These are phyloP conservation scores for Basipetospora chlamydospora DNA, from an alignment of 2,329 filamentous ascomycete genomes.

Conservation along the genomic window DNA sequence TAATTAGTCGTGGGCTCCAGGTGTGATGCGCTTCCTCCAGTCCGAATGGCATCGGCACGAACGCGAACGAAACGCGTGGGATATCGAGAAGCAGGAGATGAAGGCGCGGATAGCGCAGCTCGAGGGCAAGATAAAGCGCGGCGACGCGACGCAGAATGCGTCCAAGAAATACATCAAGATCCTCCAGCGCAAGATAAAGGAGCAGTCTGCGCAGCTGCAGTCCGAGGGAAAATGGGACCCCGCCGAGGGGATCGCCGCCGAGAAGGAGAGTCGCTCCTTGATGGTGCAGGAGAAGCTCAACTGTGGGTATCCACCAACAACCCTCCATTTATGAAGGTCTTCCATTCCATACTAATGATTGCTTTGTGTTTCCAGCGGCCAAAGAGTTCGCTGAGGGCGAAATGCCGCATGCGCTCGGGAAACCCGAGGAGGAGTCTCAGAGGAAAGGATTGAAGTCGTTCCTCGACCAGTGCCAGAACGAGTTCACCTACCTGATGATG, in stretches of 20 bases:
- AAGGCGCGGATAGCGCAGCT: conserved; percentile 90
- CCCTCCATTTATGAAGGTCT: background rate
- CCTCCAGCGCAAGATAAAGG: conserved; percentile 75
- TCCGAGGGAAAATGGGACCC: conserved; percentile 28
- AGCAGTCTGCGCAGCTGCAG: conserved; percentile 61
- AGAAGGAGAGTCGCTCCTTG: conserved; percentile 33
- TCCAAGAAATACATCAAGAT: conserved; percentile 82
- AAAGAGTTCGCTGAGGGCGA: conserved; percentile 5
- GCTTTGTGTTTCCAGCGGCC: background rate
- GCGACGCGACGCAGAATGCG: conserved; percentile 77
- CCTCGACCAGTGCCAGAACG: conserved; percentile 48
- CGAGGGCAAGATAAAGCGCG: conserved; percentile 76
- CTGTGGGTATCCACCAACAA: conserved; percentile 21
- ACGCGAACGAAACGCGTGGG: conserved; percentile 94
- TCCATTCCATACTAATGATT: background rate
- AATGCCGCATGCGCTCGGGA: conserved; percentile 17
- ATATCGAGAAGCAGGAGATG: conserved; percentile 98
- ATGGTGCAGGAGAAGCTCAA: conserved; percentile 42
- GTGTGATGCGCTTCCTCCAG: conserved; percentile 98
- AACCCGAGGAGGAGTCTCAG: conserved; percentile 33
- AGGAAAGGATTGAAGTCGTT: conserved; percentile 43
- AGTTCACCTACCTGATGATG: conserved; percentile 55
- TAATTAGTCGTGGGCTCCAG: no score
- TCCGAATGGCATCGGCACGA: conserved; percentile 99
- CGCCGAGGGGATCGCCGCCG: conserved; percentile 25